Base-by-base conservation (phyloP, 352 stramenopile species). In the Phytophthora melonis region DNA sequence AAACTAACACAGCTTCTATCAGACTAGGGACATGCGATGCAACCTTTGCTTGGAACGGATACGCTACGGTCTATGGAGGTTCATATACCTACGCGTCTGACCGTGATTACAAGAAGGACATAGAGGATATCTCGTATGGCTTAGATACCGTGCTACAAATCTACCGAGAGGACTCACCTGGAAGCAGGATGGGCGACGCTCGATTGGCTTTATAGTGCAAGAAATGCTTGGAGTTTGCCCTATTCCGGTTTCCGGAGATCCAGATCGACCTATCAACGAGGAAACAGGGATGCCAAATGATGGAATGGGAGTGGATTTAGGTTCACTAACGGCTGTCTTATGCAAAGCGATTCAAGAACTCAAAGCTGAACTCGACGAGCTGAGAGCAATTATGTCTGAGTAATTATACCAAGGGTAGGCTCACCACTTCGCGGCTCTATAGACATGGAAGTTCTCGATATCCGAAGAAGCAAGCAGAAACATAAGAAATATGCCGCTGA, bases 51-150 rank as follows among this genome's bases (percentile, higher is more conserved):
- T n/a, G n/a, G n/a, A n/a, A n/a, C n/a, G 50, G 49, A n/a, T 61
- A 56, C 7, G 27, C 57, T 19, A 6, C 3, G 3, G 2, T 32
- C 0, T 11, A 27, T 1, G 58, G 10, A 3, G 58, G 43, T 21
- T 1, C 43, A 3, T 65, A 57, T n/a, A 65, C 58, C 0, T 58
- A 65, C 49, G 58, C 58, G 10, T 36, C 14, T 14, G 58, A 65
- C 25, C 14, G 27, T 3, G 58, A 3, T 10, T 50, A 4, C 27
- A 65, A 65, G 8, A 18, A 11, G 27, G 25, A 65, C 27, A 65
- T 65, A 10, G 9, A 23, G 0, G 58, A 56, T 30, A 57, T 57
- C 3, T 18, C 25, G 1, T 58, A 65, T 30, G 58, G 39, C 1
- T 41, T 55, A 19, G 11, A 11, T 21, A 14, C 27, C 3, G 11